Evolutionary conservation across 495 filamentous ascomycete genomes (phyloP), one percentile per base, ranked within the genome.

Genomic region (Elaphomyces granulatus): DNA sequence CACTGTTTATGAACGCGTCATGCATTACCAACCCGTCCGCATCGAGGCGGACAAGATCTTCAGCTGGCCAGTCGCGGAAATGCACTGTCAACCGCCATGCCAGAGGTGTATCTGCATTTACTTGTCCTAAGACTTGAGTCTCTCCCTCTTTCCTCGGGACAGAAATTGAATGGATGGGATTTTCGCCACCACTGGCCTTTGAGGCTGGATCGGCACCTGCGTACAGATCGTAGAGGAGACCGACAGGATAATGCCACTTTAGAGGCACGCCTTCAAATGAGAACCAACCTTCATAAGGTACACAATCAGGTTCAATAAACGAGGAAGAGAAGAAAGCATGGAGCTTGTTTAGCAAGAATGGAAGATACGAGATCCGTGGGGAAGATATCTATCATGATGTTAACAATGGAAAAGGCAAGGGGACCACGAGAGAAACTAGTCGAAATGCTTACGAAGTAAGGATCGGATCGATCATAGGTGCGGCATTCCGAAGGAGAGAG

Each of bases 1-100:
- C 84, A 45, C 76, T 81, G 49, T 98, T 94, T 45, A 92, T 83
- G 54, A 86, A 96, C 0, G 86, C 80, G 55, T 96, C 90, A 41
- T 81, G 76, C 50, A 73, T 63, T 23, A 74, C 64, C 51, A 72
- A 70, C 8, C 75, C 75, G 12, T 74, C 61, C 1, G 56, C 57
- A 48, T 84, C 80, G 12, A 80, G 68, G 12, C 66, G 69, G 23
- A 83, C 71, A 19, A 84, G 68, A 20, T 81, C 71, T 23, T 78
- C 72, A 20, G 61, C 49, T 1, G 80, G 80, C 64, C 71, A 92
- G 44, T 93, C 78, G 45, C 77, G 81, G 47, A 87, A 83, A 52
- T 82, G 81, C 15, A 88, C 71, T 1, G 64, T 67, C 36, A 99
- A 57, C 14, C 66, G 68, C 90, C 90, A 99, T 2, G 90, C 87